Evolutionary conservation across 345 rosid species (phyloP).

Genomic region (Linum usitatissimum): DNA sequence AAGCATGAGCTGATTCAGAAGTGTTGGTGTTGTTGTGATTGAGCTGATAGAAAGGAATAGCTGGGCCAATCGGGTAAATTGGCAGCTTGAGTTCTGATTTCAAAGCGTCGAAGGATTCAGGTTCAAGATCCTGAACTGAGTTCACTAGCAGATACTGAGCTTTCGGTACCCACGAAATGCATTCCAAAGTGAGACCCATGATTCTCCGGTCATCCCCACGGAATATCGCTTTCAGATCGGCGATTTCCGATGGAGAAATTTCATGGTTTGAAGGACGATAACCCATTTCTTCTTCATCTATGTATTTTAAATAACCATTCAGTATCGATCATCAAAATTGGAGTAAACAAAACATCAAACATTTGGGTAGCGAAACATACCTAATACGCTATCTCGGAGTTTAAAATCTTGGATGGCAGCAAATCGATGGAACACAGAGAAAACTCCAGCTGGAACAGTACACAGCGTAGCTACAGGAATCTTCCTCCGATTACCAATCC

Average conservation of each 20-base stretch:
- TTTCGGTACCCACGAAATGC: constrained; percentile 1
- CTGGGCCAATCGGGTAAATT: constrained; percentile 11
- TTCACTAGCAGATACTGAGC: constrained; percentile 10
- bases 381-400: not conserved
- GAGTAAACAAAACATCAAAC: too few species aligned
- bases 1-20: not conserved
- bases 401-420: not conserved
- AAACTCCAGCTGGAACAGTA: not conserved
- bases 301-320: too few species aligned
- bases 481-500: not conserved
- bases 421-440: not conserved
- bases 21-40: not conserved
- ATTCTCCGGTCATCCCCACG: not conserved
- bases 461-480: not conserved
- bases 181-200: not conserved
- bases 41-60: constrained; percentile 2
- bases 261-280: not conserved
- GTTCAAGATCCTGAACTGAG: constrained; percentile 12
- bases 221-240: not conserved
- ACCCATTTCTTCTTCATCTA: not conserved
- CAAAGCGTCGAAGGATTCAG: not conserved
- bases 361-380: too few species aligned
- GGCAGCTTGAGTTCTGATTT: not conserved
- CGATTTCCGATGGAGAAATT: not conserved
- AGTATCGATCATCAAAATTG: too few species aligned